Evolutionary conservation across 371 early-diverging fungal genomes (phyloP).

Genomic region (Gilbertella persicaria): DNA sequence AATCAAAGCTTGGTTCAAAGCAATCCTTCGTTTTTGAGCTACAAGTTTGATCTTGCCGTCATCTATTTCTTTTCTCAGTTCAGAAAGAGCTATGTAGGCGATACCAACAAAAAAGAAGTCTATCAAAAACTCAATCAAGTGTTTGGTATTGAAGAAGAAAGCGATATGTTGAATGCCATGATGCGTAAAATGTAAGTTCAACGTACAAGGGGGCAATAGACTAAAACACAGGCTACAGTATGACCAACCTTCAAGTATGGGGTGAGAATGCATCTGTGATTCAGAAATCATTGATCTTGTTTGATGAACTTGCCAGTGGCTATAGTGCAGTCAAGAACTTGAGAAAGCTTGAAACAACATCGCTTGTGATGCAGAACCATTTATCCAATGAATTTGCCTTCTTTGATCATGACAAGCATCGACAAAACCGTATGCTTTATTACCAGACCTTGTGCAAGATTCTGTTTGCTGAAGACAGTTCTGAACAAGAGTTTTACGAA

Average conservation of each 20-base stretch:
- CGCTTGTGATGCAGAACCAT: slow-evolving; percentile 74
- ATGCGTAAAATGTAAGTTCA: slow-evolving; percentile 65
- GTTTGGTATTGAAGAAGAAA: slow-evolving; percentile 57
- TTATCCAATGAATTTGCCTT: slow-evolving; percentile 72
- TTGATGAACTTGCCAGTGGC: slow-evolving; percentile 78
- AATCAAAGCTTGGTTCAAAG: slow-evolving; percentile 34
- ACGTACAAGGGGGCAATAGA: not conserved
- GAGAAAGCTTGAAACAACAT: slow-evolving; percentile 71
- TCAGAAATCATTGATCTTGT: slow-evolving; percentile 55
- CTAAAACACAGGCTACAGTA: slow-evolving; percentile 8
- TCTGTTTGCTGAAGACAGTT: slow-evolving; percentile 69
- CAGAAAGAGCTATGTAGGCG: slow-evolving; percentile 70
- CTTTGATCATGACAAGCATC: slow-evolving; percentile 46
- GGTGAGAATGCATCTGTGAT: slow-evolving; percentile 31
- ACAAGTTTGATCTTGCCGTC: slow-evolving; percentile 67
- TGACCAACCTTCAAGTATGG: slow-evolving; percentile 35
- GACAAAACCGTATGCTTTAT: slow-evolving; percentile 67
- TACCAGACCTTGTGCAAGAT: slow-evolving; percentile 79
- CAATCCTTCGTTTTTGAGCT: slow-evolving; percentile 26
- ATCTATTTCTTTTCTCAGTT: slow-evolving; percentile 74
- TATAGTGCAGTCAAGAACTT: slow-evolving; percentile 73
- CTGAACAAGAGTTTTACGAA: slow-evolving; percentile 60
- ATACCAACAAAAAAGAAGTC: slow-evolving; percentile 43
- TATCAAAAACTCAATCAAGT: slow-evolving; percentile 56
- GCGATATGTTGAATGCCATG: slow-evolving; percentile 65